phyloP scores from a whole-genome alignment of 2,329 filamentous ascomycete species.

The Bipolaris gigantea region DNA sequence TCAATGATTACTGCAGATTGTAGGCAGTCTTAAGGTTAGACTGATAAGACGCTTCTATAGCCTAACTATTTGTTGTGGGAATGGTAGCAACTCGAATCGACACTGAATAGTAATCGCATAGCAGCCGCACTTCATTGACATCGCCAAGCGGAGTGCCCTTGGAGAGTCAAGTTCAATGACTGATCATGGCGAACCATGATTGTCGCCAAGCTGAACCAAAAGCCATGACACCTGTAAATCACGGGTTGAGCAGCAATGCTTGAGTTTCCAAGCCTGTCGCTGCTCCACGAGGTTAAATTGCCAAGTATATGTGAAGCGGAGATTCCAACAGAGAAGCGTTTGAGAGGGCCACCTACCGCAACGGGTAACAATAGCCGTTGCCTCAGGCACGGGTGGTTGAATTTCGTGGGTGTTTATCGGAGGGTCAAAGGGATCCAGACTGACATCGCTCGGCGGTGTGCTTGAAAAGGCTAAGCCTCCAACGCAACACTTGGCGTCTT shows the following conservation, averaged over 20 bases:
- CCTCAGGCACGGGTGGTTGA: conserved; percentile 18
- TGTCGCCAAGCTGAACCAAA: conserved; percentile 11
- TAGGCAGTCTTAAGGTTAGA: neutral
- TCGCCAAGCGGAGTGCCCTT: neutral
- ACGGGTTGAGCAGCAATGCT: conserved; percentile 15
- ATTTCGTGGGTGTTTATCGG: conserved; percentile 28
- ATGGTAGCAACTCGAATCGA: too few relatives aligned
- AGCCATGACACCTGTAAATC: conserved; percentile 12
- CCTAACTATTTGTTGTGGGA: too few relatives aligned
- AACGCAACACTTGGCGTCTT: conserved; percentile 35
- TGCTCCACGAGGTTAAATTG: conserved; percentile 9
- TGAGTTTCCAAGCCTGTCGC: conserved; percentile 19
- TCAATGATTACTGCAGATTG: conserved; percentile 5
- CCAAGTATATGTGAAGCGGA: conserved; percentile 13
- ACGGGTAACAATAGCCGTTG: conserved; percentile 17
- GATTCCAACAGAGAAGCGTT: conserved; percentile 5
- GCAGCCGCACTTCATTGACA: neutral
- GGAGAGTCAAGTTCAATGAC: neutral
- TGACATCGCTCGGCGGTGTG: conserved; percentile 27
- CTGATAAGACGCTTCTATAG: neutral
- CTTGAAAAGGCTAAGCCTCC: conserved; percentile 36
- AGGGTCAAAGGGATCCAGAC: conserved; percentile 15
- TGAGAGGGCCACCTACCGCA: conserved; percentile 12
- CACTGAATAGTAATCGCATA: neutral
- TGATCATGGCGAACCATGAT: neutral